A percentile compares a stretch with the other conserved stretches of the same genome.
Evolutionary conservation across 78 protist species (phyloP).

Genomic region (Polysphondylium violaceum): DNA sequence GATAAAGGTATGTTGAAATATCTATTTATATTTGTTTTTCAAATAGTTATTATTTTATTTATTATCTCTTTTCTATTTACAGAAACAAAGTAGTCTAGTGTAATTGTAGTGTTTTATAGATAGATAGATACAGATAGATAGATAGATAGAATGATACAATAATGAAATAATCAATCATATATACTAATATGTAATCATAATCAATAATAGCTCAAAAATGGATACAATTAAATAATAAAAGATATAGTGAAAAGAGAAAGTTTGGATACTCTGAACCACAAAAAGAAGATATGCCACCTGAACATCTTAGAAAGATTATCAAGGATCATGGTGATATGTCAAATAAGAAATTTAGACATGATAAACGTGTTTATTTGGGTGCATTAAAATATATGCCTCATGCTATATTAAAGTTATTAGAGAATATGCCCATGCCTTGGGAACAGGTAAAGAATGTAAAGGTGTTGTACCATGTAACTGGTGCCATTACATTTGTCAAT

Average conservation of each 20-base stretch:
- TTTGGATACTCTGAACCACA: constrained; percentile 93
- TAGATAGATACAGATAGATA: no score
- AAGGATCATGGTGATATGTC: constrained; percentile 99
- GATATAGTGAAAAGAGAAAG: constrained; percentile 95
- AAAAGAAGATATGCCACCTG: constrained; percentile 98
- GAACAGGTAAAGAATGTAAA: constrained; percentile 92
- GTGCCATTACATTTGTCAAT: constrained; percentile 99
- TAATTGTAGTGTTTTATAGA: no score
- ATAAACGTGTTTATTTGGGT: constrained; percentile 99
- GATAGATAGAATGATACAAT: no score
- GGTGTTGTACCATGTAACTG: constrained; percentile 98
- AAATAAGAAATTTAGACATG: constrained; percentile 94
- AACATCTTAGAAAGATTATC: constrained; percentile 98
- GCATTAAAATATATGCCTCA: constrained; percentile 99
- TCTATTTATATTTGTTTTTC: no score
- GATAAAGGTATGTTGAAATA: no score
- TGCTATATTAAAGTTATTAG: constrained; percentile 98
- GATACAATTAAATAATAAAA: constrained; percentile 93
- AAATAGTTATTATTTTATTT: no score
- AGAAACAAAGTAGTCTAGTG: no score
- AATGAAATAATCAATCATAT: no score
- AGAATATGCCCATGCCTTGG: constrained; percentile 99
- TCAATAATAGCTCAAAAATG: constrained; percentile 88
- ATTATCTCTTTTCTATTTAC: no score
- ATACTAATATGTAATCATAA: no score